These are phyloP conservation scores for Colletotrichum horii DNA, from an alignment of 2,329 filamentous ascomycete species.

Conservation along the genomic window DNA sequence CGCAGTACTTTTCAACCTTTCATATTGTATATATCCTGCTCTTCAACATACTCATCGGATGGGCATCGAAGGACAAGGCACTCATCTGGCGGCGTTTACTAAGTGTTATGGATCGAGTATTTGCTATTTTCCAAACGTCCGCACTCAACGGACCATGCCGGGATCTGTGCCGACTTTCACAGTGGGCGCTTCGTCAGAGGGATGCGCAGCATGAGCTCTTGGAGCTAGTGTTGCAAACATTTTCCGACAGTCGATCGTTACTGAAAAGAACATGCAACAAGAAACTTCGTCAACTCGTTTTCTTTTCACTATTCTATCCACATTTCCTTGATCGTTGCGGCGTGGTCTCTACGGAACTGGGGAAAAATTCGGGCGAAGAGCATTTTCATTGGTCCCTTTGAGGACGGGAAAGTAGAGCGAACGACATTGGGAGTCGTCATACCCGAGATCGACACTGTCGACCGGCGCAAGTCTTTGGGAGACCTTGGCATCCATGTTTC, in stretches of 20 bases:
- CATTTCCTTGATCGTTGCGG: neutral
- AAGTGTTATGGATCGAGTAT: neutral
- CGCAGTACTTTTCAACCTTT: neutral
- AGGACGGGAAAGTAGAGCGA: constrained; percentile 6
- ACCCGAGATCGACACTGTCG: neutral
- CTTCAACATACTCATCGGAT: constrained; percentile 2
- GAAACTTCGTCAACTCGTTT: neutral
- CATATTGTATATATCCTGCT: constrained; percentile 22
- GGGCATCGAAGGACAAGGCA: constrained; percentile 16
- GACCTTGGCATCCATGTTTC: neutral
- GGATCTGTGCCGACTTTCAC: neutral
- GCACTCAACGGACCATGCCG: neutral
- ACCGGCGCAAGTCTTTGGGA: neutral
- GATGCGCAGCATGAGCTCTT: neutral
- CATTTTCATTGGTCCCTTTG: constrained; percentile 4
- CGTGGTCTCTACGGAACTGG: neutral
- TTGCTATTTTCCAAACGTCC: neutral
- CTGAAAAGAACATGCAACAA: neutral
- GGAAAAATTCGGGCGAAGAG: neutral
- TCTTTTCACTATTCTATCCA: neutral
- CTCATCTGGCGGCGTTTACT: constrained; percentile 20
- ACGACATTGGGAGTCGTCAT: neutral
- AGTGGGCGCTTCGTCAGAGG: neutral
- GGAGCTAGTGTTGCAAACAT: neutral
- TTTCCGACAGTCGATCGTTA: neutral